Evolutionary conservation across 768 basidiomycete genomes (phyloP), one percentile per base, ranked within the genome.

Genomic region (Mycena kentingensis): DNA sequence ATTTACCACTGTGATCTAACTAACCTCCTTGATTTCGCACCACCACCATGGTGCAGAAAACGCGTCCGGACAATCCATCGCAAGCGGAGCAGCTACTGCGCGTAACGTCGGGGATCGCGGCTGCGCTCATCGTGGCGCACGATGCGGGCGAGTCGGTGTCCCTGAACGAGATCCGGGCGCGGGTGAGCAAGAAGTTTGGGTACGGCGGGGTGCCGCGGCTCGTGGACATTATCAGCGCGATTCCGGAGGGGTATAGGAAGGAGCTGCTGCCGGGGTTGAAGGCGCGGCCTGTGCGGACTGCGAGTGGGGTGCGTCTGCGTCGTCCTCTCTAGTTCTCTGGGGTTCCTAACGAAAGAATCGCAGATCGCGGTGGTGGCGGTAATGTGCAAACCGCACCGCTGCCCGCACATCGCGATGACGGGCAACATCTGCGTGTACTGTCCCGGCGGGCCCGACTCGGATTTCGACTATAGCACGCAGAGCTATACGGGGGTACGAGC

Each of bases 331-430:
- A 18, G 26, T 22, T 26, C 3, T 51, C 27, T 37, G 29, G 27
- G 12, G 24, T 29, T 51, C 38, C 3, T 19, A 39, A 10, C 19
- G 15, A 19, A 39, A 10, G 37, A 10, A 7, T 53, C n/a, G 11
- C 54, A 96, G 93, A 95, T 98, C 52, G 97, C 96, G 15, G 96
- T 98, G 21, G 97, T 99, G 13, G 97, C 97, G 8, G 96, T 99
- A n/a, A 99, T 99, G 97, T 96, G 94, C 76, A 99, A 98, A 66
- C 97, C 97, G 2, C 97, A 99, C 77, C 83, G 97, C 48, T 99
- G 97, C 77, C 97, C 97, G 4, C 97, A 99, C 73, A 98, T 99
- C 50, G 97, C 97, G 7, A 97, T 99, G 93, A 99, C 97, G 0
- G 97, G 97, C 25, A 99, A 99, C 64, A 98, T 99, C 51, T 99